Evolutionary conservation across 2,329 filamentous ascomycete genomes (phyloP).

Genomic region (Penicillium sp.): DNA sequence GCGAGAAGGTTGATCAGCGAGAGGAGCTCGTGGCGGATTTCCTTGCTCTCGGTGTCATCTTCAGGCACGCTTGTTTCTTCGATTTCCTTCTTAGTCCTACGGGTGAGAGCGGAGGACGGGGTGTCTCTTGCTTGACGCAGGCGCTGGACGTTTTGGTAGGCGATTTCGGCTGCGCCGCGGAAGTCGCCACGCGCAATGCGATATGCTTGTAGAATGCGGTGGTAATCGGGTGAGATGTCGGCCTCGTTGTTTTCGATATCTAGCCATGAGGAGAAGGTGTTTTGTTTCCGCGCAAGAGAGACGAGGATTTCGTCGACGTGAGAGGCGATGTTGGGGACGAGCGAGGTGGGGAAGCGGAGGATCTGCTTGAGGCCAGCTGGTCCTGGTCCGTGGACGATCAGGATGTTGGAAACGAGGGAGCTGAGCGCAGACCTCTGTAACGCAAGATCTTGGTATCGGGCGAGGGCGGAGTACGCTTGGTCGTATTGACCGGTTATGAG

Average conservation of each 20-base stretch:
- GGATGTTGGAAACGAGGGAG: constrained; percentile 53
- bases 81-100: constrained; percentile 33
- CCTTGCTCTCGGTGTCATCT: constrained; percentile 49
- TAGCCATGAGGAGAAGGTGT: constrained; percentile 51
- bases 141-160: constrained; percentile 53
- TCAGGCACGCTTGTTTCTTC: constrained; percentile 29
- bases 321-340: constrained; percentile 61
- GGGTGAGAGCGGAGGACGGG: constrained; percentile 32
- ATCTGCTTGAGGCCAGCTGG: constrained; percentile 52
- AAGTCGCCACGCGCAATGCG: constrained; percentile 79
- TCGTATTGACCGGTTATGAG: constrained; percentile 74
- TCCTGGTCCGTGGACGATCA: constrained; percentile 39
- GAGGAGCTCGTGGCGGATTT: constrained; percentile 66
- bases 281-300: constrained; percentile 63
- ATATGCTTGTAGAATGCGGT: constrained; percentile 88
- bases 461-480: constrained; percentile 72
- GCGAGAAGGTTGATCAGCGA: constrained; percentile 87
- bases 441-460: constrained; percentile 64
- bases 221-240: constrained; percentile 60
- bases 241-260: constrained; percentile 35
- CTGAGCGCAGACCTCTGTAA: constrained; percentile 68
- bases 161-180: constrained; percentile 63
- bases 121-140: constrained; percentile 40
- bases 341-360: constrained; percentile 65
- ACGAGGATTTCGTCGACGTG: constrained; percentile 74